Conservation (phyloP, 768 basidiomycete species). For the Termitomyces sp. region DNA sequence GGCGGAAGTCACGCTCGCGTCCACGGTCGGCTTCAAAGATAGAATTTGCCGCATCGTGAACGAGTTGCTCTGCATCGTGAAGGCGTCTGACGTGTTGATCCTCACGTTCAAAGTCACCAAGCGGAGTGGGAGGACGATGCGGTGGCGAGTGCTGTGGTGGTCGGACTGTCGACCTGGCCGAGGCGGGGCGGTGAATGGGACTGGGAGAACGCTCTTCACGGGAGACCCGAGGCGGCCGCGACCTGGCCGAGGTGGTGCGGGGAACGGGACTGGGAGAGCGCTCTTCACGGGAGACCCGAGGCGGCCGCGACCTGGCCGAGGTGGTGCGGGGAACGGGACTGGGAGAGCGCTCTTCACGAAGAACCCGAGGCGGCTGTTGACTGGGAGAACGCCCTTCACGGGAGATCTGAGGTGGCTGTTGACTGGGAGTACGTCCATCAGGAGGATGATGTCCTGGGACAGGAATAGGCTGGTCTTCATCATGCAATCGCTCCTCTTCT, state of each 20-base stretch:
- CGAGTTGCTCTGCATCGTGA: slow-evolving; percentile 43
- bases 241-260: no score
- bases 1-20: slow-evolving; percentile 63
- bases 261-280: neutral
- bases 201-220: neutral
- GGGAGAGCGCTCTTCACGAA: neutral
- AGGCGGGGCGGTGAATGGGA: neutral
- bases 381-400: neutral
- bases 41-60: slow-evolving; percentile 46
- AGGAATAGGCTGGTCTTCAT: slow-evolving; percentile 14
- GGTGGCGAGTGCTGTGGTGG: slow-evolving; percentile 28
- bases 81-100: slow-evolving; percentile 57
- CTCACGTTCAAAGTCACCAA: slow-evolving; percentile 43
- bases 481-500: neutral
- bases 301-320: slow-evolving; percentile 7
- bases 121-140: slow-evolving; percentile 35
- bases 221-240: slow-evolving; percentile 1
- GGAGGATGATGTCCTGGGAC: slow-evolving; percentile 6
- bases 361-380: no score
- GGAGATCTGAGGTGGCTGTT: slow-evolving; percentile 2
- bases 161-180: slow-evolving; percentile 7
- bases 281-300: neutral
- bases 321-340: neutral
- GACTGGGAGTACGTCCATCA: neutral
- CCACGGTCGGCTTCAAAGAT: slow-evolving; percentile 60